These are phyloP conservation scores for Russula lepida DNA, from an alignment of 768 basidiomycete genomes.

Conservation along the genomic window DNA sequence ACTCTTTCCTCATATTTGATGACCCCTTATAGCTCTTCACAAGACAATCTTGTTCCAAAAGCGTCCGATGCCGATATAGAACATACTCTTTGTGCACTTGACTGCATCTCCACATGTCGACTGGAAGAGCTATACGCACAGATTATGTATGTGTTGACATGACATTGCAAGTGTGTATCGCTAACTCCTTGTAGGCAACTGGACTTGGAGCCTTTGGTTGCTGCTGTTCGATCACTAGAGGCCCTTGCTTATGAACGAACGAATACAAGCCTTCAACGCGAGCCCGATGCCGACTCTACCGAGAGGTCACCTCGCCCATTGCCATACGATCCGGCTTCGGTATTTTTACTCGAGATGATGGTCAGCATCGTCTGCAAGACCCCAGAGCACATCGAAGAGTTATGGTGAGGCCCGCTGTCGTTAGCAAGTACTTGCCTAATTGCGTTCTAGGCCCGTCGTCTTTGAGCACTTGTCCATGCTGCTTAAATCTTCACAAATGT, in stretches of 20 bases:
- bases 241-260: conserved; percentile 87
- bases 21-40: conserved; percentile 77
- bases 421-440: not conserved
- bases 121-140: conserved; percentile 92
- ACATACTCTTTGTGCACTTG: conserved; percentile 89
- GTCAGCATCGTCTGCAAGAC: conserved; percentile 78
- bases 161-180: not conserved
- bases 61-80: conserved; percentile 90
- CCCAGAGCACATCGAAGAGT: conserved; percentile 71
- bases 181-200: conserved; percentile 47
- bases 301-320: conserved; percentile 44
- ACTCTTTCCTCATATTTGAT: conserved; percentile 93
- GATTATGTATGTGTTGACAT: conserved; percentile 55
- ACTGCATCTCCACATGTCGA: conserved; percentile 89
- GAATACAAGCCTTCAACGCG: conserved; percentile 65
- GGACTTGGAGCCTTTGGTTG: conserved; percentile 68
- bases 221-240: conserved; percentile 79
- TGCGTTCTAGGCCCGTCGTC: conserved; percentile 68
- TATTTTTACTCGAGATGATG: conserved; percentile 93
- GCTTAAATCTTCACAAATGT: conserved; percentile 65
- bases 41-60: conserved; percentile 72
- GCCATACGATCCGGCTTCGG: conserved; percentile 91
- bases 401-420: conserved; percentile 54
- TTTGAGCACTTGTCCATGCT: conserved; percentile 88
- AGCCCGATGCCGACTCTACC: conserved; percentile 45